Percentiles rank a stretch among this genome's conserved stretches.
Conservation (phyloP, 2,329 filamentous ascomycete species). For the Trichocomaceae sp. region DNA sequence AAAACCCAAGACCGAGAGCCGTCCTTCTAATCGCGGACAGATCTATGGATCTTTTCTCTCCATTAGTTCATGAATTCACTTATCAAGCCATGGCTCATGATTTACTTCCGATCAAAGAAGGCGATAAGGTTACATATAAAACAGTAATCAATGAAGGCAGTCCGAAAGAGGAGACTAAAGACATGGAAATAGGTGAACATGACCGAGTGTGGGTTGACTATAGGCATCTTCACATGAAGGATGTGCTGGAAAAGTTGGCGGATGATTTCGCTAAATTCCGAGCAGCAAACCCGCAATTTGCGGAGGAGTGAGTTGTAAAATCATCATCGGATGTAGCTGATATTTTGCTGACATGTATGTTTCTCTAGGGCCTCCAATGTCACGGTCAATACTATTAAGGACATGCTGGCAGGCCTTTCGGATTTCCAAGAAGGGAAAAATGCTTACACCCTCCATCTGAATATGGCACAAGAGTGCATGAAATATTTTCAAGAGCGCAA, state of each 20-base stretch:
- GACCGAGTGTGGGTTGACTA: slow-evolving; percentile 96
- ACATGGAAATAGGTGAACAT: slow-evolving; percentile 83
- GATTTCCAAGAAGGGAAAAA: slow-evolving; percentile 96
- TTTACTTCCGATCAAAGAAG: slow-evolving; percentile 78
- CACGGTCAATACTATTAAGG: slow-evolving; percentile 84
- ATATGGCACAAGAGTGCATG: slow-evolving; percentile 97
- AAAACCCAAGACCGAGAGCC: slow-evolving; percentile 65
- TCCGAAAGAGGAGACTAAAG: slow-evolving; percentile 67
- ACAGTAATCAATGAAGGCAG: slow-evolving; percentile 71
- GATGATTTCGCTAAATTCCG: slow-evolving; percentile 89
- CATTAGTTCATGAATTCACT: slow-evolving; percentile 89
- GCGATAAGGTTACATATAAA: slow-evolving; percentile 79
- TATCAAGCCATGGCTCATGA: slow-evolving; percentile 99
- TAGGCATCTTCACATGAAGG: slow-evolving; percentile 93
- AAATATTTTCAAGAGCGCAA: slow-evolving; percentile 80
- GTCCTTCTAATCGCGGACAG: slow-evolving; percentile 82
- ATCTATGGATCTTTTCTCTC: slow-evolving; percentile 84
- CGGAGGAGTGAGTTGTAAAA: slow-evolving; percentile 49
- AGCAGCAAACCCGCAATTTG: slow-evolving; percentile 85
- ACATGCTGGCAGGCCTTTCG: slow-evolving; percentile 91
- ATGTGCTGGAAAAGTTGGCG: slow-evolving; percentile 90
- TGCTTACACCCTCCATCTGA: slow-evolving; percentile 86
- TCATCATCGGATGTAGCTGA: neutral
- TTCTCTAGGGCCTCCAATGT: slow-evolving; percentile 56
- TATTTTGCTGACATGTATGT: slow-evolving; percentile 5